These are phyloP conservation scores for Posidonia oceanica DNA, from an alignment of 116 monocot genomes.

Conservation along the genomic window DNA sequence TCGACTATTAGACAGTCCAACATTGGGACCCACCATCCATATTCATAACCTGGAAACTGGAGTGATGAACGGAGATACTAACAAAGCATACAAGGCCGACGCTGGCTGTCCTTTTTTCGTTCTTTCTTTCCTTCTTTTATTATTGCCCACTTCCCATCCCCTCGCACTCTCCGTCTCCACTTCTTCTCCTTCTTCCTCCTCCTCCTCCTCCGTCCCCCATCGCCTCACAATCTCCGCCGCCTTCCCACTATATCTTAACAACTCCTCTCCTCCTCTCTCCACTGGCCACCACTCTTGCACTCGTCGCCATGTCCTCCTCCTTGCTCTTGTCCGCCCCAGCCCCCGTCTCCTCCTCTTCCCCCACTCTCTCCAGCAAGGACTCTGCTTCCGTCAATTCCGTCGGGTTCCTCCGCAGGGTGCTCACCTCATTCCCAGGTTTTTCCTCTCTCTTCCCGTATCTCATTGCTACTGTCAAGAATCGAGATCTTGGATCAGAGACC, in stretches of 20 bases:
- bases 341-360: neutral
- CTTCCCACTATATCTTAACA: neutral
- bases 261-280: neutral
- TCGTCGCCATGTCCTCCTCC: neutral
- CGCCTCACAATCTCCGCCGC: neutral
- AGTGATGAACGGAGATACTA: too few relatives aligned
- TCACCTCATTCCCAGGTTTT: neutral
- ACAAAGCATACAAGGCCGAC: too few relatives aligned
- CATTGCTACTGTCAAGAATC: neutral
- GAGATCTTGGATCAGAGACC: neutral
- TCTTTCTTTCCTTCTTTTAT: too few relatives aligned
- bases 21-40: too few relatives aligned
- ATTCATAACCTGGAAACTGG: too few relatives aligned
- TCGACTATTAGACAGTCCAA: too few relatives aligned
- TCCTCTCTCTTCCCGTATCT: too few relatives aligned
- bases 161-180: neutral
- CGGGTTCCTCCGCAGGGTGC: neutral
- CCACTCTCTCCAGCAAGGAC: neutral
- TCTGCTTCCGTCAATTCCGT: neutral
- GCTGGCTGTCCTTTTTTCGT: too few relatives aligned
- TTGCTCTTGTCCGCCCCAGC: neutral
- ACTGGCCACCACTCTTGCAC: neutral
- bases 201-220: neutral
- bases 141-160: too few relatives aligned
- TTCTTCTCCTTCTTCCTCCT: neutral